Evolutionary conservation across 495 filamentous ascomycete genomes (phyloP).

Genomic region (Evansstolkia leycettana): DNA sequence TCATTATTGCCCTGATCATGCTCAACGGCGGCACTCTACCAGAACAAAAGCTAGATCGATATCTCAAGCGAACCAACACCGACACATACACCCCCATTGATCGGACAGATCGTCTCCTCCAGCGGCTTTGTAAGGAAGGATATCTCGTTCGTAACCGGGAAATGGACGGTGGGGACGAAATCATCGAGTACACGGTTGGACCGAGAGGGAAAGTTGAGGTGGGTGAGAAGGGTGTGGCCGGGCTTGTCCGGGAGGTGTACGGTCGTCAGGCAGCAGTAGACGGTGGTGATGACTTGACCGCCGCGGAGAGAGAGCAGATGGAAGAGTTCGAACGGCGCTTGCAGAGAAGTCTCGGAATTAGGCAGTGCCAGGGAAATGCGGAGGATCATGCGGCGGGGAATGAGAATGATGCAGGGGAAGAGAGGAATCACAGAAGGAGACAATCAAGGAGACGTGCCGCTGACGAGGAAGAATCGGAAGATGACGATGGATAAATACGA

Average conservation of each 20-base stretch:
- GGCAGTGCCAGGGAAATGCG: conserved; percentile 2
- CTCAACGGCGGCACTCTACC: conserved; percentile 58
- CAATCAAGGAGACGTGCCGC: conserved; percentile 6
- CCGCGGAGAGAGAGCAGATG: conserved; percentile 16
- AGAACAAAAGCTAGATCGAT: conserved; percentile 60
- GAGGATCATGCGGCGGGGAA: conserved; percentile 1
- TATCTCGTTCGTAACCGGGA: conserved; percentile 70
- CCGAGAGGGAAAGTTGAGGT: conserved; percentile 82
- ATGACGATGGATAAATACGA: too few relatives aligned
- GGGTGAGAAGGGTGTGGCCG: conserved; percentile 55
- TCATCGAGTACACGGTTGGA: conserved; percentile 65
- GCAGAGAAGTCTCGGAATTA: conserved; percentile 19
- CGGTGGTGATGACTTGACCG: conserved; percentile 30
- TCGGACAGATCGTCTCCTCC: conserved; percentile 62
- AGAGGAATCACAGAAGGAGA: conserved; percentile 1
- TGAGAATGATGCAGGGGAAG: conserved; percentile 1
- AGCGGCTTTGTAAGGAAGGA: conserved; percentile 65
- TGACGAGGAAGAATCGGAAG: conserved; percentile 4
- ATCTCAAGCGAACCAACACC: conserved; percentile 64
- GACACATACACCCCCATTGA: conserved; percentile 63
- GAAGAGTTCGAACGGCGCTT: conserved; percentile 21
- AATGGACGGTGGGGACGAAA: conserved; percentile 55
- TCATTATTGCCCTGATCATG: conserved; percentile 64
- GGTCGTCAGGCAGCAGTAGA: conserved; percentile 16
- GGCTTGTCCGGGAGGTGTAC: conserved; percentile 54